Evolutionary conservation across 306 rosid species (phyloP), one percentile per base, ranked within the genome.

Genomic region (Castanea mollissima): DNA sequence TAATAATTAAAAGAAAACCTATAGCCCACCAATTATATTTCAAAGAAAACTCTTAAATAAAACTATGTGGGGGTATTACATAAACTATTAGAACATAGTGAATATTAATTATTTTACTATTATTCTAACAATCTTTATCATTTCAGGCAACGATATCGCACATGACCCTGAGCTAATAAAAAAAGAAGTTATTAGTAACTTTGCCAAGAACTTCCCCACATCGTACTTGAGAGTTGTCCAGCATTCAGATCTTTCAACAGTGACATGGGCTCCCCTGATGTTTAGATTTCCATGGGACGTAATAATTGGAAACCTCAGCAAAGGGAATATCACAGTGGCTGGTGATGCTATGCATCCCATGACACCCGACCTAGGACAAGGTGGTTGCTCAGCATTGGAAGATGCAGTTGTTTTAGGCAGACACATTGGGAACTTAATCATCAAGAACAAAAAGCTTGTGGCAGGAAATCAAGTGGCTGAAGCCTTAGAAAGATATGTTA

Each of bases 331-430:
- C 54, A 60, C 73, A 2, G 78, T 79, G 55, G 77, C 73, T 5
- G 74, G 83, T 1, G 78, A 73, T 73, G 78, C 83, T 13, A 73
- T 79, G 78, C 74, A 73, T 54, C 74, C 83, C 4, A 79, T 79
- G 83, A 79, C 83, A 18, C 78, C 74, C 32, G 83, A 63, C n/a
- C 25, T 73, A 52, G 83, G 18, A 54, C 78, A 73, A 31, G 78
- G 78, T 5, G 74, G 73, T 63, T 72, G 78, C 27, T 11, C 31
- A 23, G 67, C 83, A 4, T 58, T 79, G 5, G 78, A 79, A 73
- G 83, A 79, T 63, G 83, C 78, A 2, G 49, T 73, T 18, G 56
- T 73, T 11, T 73, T 79, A n/a, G 78, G 74, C 6, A 73, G 74
- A 54, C 34, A 74, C 49, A 25, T 80, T 23, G 60, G 52, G 52